These are phyloP conservation scores for Scytalidium lignicola DNA, from an alignment of 2,329 filamentous ascomycete genomes.

Conservation along the genomic window DNA sequence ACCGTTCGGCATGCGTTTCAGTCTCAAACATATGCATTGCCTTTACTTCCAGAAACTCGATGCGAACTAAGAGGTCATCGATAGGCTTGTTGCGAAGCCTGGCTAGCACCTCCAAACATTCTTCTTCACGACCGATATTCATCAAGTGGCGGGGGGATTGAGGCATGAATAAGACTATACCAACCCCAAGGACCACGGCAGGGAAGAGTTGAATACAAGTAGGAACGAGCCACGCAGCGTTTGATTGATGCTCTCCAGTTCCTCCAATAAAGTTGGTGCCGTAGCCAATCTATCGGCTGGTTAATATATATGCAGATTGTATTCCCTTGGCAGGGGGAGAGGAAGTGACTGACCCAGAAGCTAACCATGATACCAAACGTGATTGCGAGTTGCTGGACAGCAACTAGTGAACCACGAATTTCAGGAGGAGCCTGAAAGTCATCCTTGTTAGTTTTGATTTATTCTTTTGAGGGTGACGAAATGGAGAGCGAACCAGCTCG, in stretches of 20 bases:
- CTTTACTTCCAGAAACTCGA: conserved; percentile 53
- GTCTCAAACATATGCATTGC: conserved; percentile 37
- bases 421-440: conserved; percentile 46
- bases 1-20: neutral
- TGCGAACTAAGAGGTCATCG: conserved; percentile 50
- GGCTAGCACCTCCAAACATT: conserved; percentile 41
- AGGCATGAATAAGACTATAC: conserved; percentile 50
- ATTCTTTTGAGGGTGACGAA: neutral
- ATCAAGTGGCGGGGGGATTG: conserved; percentile 52
- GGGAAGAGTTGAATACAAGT: conserved; percentile 48
- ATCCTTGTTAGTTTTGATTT: neutral
- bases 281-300: conserved; percentile 33
- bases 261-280: conserved; percentile 37
- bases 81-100: conserved; percentile 50
- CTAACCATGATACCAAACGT: conserved; percentile 47
- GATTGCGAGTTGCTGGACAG: conserved; percentile 57
- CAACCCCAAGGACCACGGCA: conserved; percentile 42
- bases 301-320: conserved; percentile 17
- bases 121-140: conserved; percentile 40
- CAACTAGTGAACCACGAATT: conserved; percentile 57
- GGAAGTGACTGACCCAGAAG: conserved; percentile 33
- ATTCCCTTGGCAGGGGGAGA: neutral
- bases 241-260: conserved; percentile 18
- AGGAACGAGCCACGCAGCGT: conserved; percentile 48
- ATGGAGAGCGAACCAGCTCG: conserved; percentile 6